phyloP scores from a whole-genome alignment of 2,329 filamentous ascomycete genomes.

The Biscogniauxia sp. region DNA sequence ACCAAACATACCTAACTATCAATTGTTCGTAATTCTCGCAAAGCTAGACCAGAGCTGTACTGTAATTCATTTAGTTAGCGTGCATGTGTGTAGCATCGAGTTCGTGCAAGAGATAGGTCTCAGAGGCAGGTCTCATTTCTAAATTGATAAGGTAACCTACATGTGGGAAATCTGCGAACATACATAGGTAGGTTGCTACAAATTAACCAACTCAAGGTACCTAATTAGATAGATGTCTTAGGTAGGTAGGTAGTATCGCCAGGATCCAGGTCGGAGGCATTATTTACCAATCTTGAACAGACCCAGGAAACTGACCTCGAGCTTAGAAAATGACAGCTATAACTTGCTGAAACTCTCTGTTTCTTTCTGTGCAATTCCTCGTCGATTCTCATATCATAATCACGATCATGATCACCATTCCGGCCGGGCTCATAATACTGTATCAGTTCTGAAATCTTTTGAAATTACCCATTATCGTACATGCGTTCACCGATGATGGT shows the following conservation, averaged over 20 bases:
- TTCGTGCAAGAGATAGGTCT: not conserved
- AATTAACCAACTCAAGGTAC: not conserved
- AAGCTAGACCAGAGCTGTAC: not conserved
- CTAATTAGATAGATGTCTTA: not conserved
- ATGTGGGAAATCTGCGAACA: not conserved
- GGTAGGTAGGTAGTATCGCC: not conserved
- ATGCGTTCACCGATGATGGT: no score
- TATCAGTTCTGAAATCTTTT: no score
- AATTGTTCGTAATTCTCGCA: no score
- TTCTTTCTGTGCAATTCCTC: no score
- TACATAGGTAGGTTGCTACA: no score
- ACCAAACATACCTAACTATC: no score
- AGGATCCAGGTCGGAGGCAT: not conserved
- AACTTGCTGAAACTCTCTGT: no score
- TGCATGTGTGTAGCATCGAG: not conserved
- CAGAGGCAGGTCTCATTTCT: not conserved
- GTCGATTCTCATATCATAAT: no score
- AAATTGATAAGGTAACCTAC: not conserved
- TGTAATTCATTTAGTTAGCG: not conserved
- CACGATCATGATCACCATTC: no score
- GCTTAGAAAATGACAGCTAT: not conserved
- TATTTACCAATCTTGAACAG: not conserved
- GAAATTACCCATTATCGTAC: no score
- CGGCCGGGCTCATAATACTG: no score
- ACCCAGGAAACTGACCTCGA: not conserved